Evolutionary conservation across 345 rosid genomes (phyloP).

Genomic region (Citropsis articulata): DNA sequence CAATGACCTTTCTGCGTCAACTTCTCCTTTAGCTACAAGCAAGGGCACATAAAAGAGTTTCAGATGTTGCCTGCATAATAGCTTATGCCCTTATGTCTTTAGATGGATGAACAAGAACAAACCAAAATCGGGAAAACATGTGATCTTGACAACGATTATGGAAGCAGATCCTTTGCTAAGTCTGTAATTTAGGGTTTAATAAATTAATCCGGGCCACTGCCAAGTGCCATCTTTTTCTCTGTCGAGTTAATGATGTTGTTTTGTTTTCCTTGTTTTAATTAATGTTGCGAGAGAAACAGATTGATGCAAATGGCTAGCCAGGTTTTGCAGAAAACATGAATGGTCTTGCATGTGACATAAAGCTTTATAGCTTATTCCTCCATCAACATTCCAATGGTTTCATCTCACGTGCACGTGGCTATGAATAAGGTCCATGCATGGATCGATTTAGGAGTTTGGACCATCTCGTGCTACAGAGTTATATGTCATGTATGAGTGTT

Average conservation of each 20-base stretch:
- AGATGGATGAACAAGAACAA: conserved; percentile 14
- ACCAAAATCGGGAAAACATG: conserved; percentile 25
- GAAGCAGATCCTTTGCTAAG: conserved; percentile 12
- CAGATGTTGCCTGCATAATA: conserved; percentile 18
- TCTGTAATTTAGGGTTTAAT: neutral
- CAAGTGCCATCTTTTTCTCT: conserved; percentile 2
- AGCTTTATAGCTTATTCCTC: neutral
- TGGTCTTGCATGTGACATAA: neutral
- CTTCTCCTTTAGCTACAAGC: neutral
- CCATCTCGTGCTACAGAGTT: neutral
- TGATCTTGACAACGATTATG: conserved; percentile 27
- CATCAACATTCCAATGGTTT: neutral
- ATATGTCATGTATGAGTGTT: neutral
- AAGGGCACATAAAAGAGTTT: conserved; percentile 11
- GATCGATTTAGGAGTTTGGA: neutral
- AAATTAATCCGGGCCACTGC: too few species aligned
- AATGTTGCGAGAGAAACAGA: neutral
- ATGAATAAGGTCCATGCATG: neutral
- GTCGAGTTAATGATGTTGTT: conserved; percentile 1
- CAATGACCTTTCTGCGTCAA: conserved; percentile 24
- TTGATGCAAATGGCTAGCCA: neutral
- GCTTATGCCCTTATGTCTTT: conserved; percentile 11
- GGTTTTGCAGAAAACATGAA: neutral
- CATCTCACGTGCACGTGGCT: neutral
- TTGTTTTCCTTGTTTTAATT: conserved; percentile 2